Evolutionary conservation across 495 filamentous ascomycete species (phyloP).

Genomic region (Chaetomium cochliodes): DNA sequence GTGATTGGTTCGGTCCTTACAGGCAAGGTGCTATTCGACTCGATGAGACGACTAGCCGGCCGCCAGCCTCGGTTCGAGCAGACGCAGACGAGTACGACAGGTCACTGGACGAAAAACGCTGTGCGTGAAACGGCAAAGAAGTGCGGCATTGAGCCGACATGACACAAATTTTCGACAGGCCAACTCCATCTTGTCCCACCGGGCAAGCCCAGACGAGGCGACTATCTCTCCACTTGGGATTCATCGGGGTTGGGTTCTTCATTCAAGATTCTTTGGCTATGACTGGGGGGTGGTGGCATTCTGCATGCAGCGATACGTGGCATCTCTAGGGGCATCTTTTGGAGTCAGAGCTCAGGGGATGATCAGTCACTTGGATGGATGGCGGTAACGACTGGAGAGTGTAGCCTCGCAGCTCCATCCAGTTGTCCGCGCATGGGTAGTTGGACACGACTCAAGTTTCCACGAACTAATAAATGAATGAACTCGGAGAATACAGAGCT

Average conservation of each 20-base stretch:
- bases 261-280: background rate
- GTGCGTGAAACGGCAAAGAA: background rate
- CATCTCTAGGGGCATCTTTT: background rate
- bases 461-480: background rate
- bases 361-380: background rate
- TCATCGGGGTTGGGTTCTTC: background rate
- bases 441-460: background rate
- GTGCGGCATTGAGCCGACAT: background rate
- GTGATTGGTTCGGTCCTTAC: background rate
- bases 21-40: conserved; percentile 31
- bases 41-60: conserved; percentile 13
- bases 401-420: background rate
- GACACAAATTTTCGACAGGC: background rate
- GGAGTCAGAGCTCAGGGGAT: background rate
- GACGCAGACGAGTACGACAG: conserved; percentile 1
- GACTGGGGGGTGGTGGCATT: background rate
- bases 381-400: background rate
- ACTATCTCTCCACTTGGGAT: background rate
- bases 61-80: conserved; percentile 14
- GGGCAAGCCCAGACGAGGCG: background rate
- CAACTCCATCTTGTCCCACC: background rate
- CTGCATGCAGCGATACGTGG: background rate
- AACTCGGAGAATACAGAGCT: background rate
- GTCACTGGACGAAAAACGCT: conserved; percentile 7
- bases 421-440: background rate